Evolutionary conservation across 108 stramenopile genomes (phyloP).

Genomic region (Stephanodiscus triporus): DNA sequence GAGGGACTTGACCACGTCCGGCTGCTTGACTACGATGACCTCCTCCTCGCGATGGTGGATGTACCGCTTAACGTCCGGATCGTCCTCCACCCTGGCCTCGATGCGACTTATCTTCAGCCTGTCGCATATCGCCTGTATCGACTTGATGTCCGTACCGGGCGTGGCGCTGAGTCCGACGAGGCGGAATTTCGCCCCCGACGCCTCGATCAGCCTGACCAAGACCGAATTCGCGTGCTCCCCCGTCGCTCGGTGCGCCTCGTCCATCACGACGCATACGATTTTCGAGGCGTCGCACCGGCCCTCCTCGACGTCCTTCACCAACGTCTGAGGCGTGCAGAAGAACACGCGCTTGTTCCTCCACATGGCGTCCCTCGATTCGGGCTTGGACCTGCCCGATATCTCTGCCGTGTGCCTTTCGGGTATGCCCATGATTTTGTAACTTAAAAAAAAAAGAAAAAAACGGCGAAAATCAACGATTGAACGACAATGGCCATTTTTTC

Average conservation of each 20-base stretch:
- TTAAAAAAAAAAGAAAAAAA: background rate
- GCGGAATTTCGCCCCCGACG: constrained; percentile 68
- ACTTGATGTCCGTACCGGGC: constrained; percentile 90
- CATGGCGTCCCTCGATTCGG: constrained; percentile 46
- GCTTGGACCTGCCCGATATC: constrained; percentile 62
- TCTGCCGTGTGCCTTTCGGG: constrained; percentile 79
- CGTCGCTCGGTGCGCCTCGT: constrained; percentile 96
- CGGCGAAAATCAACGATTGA: too few relatives aligned
- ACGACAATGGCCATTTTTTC: constrained; percentile 5
- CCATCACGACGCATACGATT: constrained; percentile 93
- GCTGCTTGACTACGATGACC: constrained; percentile 61
- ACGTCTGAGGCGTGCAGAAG: constrained; percentile 97
- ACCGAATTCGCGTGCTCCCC: constrained; percentile 89
- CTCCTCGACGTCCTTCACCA: constrained; percentile 87
- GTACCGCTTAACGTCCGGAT: constrained; percentile 79
- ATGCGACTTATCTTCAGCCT: constrained; percentile 70
- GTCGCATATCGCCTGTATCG: constrained; percentile 78
- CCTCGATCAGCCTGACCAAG: constrained; percentile 56
- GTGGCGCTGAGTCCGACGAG: constrained; percentile 94
- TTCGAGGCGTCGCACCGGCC: constrained; percentile 50
- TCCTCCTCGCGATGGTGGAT: constrained; percentile 78
- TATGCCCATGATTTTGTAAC: constrained; percentile 66
- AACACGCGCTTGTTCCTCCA: constrained; percentile 88
- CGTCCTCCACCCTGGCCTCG: constrained; percentile 85
- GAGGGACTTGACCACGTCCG: constrained; percentile 44